A percentile compares a stretch with the other conserved stretches of the same genome.
Conservation (phyloP, 2,329 filamentous ascomycete genomes). For the Fusarium ramigenum region DNA sequence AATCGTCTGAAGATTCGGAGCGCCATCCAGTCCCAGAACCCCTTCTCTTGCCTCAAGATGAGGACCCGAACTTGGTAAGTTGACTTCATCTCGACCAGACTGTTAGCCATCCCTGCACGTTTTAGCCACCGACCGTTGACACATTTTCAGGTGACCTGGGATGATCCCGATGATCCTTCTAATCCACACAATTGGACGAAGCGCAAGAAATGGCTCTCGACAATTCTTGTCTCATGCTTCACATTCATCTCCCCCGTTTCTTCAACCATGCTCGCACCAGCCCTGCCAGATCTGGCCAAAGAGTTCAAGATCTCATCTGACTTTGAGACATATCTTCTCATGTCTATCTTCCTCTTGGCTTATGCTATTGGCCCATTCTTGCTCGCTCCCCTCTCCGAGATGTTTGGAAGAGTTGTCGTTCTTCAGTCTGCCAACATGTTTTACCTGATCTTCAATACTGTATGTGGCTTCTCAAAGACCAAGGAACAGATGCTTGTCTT, state of each 20-base stretch:
- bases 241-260: slow-evolving; percentile 67
- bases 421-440: slow-evolving; percentile 58
- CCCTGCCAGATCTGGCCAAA: slow-evolving; percentile 53
- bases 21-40: slow-evolving; percentile 9
- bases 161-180: slow-evolving; percentile 53
- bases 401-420: slow-evolving; percentile 58
- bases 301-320: slow-evolving; percentile 56
- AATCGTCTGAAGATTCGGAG: slow-evolving; percentile 9
- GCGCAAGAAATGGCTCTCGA: slow-evolving; percentile 48
- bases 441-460: slow-evolving; percentile 65
- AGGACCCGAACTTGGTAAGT: slow-evolving; percentile 40
- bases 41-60: neutral
- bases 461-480: slow-evolving; percentile 59
- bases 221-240: slow-evolving; percentile 50
- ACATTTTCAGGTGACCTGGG: slow-evolving; percentile 51
- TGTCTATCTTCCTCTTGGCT: slow-evolving; percentile 69
- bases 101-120: neutral
- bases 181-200: slow-evolving; percentile 59
- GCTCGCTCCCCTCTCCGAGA: slow-evolving; percentile 62
- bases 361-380: slow-evolving; percentile 63
- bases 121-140: neutral
- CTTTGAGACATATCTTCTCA: slow-evolving; percentile 59
- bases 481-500: slow-evolving; percentile 58
- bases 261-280: slow-evolving; percentile 61
- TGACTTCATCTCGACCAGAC: no score